Base-by-base conservation (phyloP, 2,329 filamentous ascomycete species). In the Epichloe amarillans region DNA sequence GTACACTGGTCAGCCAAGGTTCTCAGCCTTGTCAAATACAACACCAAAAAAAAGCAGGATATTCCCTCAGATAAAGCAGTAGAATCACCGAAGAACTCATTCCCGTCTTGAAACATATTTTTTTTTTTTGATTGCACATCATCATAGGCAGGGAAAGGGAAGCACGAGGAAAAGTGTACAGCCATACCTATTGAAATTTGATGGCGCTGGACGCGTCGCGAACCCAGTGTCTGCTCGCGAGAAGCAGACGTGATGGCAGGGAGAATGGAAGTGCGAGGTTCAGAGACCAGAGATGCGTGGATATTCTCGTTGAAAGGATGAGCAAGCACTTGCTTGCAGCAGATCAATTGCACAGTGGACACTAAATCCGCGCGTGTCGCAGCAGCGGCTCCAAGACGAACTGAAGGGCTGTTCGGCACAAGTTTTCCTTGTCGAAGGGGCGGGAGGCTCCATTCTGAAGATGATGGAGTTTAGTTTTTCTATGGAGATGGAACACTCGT, bases 31-130 rank as follows among this genome's bases (percentile, higher is more conserved):
- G 19, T 26, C 21, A 7, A 15, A 5, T 2, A 41, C 6, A 6
- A 4, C 8, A 35, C 37, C 2, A n/a, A 39, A 10, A 39, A 10
- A n/a, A 30, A 30, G 26, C 3, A 30, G 1, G 5, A 36, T 17
- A 7, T 17, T 15, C 17, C 40, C 45, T 51, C 50, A 48, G 46
- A 14, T 33, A 21, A 46, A 46, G 49, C 40, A 45, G 52, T 62
- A 56, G 60, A 65, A 64, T 66, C 66, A 67, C 57, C 44, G 58
- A 58, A 52, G 51, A 57, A 47, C 59, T 64, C 62, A 68, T 63
- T 64, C 63, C 62, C 63, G 64, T 67, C 65, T 67, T 66, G 63
- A 67, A 67, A 67, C 64, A 68, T 66, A 52, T 52, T 57, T 58
- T 30, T 21, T 19, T 21, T 19, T 3, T 57, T 50, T 30, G 48